A percentile compares a stretch with the other conserved stretches of the same genome.
These are phyloP conservation scores for Eucalyptus regnans DNA, from an alignment of 345 rosid genomes.

Conservation along the genomic window DNA sequence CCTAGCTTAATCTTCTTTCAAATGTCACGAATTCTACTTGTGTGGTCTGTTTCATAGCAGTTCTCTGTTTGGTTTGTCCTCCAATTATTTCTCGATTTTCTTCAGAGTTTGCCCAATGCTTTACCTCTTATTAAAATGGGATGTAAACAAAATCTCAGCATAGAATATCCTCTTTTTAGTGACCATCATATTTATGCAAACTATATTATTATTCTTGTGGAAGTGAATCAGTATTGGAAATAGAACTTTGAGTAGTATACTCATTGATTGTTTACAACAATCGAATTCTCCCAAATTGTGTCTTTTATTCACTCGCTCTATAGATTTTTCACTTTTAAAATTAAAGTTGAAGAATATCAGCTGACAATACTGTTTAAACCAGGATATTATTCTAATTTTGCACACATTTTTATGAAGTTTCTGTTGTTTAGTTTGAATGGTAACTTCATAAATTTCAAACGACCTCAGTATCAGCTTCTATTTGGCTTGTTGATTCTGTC, in stretches of 20 bases:
- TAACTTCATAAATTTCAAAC: not conserved
- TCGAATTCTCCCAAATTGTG: not conserved
- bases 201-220: not conserved
- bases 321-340: not conserved
- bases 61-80: not conserved
- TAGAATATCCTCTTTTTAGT: not conserved
- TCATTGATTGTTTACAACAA: not conserved
- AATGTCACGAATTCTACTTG: not conserved
- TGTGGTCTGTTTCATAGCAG: not conserved
- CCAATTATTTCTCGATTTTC: not conserved
- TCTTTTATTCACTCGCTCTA: not conserved
- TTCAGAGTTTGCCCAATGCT: not conserved
- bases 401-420: not conserved
- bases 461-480: not conserved
- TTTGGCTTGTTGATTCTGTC: not conserved
- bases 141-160: not conserved
- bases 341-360: not conserved
- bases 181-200: not conserved
- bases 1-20: not conserved
- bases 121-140: not conserved
- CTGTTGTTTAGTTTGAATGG: not conserved
- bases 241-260: not conserved
- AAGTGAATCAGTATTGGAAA: not conserved
- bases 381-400: not conserved
- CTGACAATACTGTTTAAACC: not conserved